A percentile compares a stretch with the other conserved stretches of the same genome.
Conservation (phyloP, 2,329 filamentous ascomycete species). For the Onygenales sp. region DNA sequence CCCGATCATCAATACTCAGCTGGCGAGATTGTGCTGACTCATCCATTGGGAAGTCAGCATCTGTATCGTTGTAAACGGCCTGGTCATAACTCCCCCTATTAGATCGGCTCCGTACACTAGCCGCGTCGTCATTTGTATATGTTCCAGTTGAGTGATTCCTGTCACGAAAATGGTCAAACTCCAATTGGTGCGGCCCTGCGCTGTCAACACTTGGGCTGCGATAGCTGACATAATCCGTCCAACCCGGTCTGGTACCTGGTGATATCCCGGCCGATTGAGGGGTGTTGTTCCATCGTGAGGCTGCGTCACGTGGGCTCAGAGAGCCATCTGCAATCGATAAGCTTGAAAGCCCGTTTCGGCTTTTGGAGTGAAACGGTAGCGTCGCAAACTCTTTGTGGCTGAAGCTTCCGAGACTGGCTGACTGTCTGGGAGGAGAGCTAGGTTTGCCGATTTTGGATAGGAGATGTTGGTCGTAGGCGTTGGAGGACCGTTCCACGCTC, state of each 20-base stretch:
- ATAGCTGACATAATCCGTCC: constrained; percentile 33
- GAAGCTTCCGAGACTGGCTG: constrained; percentile 23
- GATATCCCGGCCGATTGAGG: constrained; percentile 33
- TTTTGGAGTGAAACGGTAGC: constrained; percentile 25
- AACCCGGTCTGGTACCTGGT: constrained; percentile 29
- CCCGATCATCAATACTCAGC: constrained; percentile 30
- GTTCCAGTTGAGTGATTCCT: constrained; percentile 12
- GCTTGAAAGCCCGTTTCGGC: constrained; percentile 16
- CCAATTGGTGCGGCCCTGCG: constrained; percentile 29
- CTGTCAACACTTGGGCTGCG: constrained; percentile 37
- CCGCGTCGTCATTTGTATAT: constrained; percentile 36
- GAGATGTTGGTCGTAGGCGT: constrained; percentile 54
- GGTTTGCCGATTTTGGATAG: constrained; percentile 54
- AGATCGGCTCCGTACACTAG: constrained; percentile 41
- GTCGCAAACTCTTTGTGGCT: constrained; percentile 15
- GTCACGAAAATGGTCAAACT: constrained; percentile 31
- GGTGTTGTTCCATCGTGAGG: constrained; percentile 23
- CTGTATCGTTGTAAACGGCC: constrained; percentile 43
- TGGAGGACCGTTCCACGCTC: constrained; percentile 49
- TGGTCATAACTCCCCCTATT: constrained; percentile 56
- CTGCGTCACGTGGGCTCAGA: constrained; percentile 11
- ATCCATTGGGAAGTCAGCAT: constrained; percentile 31
- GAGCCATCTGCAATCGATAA: constrained; percentile 10
- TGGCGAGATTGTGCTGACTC: constrained; percentile 27
- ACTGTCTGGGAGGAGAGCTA: constrained; percentile 43